phyloP scores from a whole-genome alignment of 768 basidiomycete species.

The Trametes coccinea region DNA sequence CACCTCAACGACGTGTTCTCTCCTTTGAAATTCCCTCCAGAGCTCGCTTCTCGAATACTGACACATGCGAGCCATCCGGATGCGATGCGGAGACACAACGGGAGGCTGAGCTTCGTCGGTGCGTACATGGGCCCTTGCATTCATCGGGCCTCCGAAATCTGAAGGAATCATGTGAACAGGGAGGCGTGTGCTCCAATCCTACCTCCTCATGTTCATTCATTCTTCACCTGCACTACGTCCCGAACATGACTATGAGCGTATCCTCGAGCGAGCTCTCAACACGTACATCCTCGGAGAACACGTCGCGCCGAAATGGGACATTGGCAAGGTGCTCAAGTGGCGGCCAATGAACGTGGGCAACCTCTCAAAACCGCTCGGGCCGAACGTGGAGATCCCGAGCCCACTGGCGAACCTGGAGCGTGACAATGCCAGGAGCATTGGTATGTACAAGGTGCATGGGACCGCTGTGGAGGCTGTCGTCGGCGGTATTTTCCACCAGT shows the following conservation, averaged over 20 bases:
- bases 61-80: slow-evolving; percentile 77
- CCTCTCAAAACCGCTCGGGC: slow-evolving; percentile 17
- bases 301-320: slow-evolving; percentile 72
- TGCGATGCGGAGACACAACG: slow-evolving; percentile 69
- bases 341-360: slow-evolving; percentile 44
- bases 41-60: slow-evolving; percentile 69
- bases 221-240: slow-evolving; percentile 47
- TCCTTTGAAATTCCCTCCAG: slow-evolving; percentile 66
- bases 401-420: slow-evolving; percentile 10
- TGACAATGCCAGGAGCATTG: slow-evolving; percentile 43
- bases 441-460: slow-evolving; percentile 77
- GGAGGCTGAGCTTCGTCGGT: slow-evolving; percentile 74
- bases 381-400: slow-evolving; percentile 16
- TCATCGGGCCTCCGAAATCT: neutral
- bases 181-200: slow-evolving; percentile 74
- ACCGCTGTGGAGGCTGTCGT: slow-evolving; percentile 74
- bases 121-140: slow-evolving; percentile 25
- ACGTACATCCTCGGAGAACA: slow-evolving; percentile 73
- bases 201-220: slow-evolving; percentile 70
- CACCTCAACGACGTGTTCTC: slow-evolving; percentile 67
- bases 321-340: slow-evolving; percentile 77
- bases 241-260: slow-evolving; percentile 56
- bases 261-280: slow-evolving; percentile 60
- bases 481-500: slow-evolving; percentile 79
- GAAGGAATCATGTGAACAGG: slow-evolving; percentile 42